Base-by-base conservation (phyloP, 139 green algal species). In the Tetradesmus obliquus region DNA sequence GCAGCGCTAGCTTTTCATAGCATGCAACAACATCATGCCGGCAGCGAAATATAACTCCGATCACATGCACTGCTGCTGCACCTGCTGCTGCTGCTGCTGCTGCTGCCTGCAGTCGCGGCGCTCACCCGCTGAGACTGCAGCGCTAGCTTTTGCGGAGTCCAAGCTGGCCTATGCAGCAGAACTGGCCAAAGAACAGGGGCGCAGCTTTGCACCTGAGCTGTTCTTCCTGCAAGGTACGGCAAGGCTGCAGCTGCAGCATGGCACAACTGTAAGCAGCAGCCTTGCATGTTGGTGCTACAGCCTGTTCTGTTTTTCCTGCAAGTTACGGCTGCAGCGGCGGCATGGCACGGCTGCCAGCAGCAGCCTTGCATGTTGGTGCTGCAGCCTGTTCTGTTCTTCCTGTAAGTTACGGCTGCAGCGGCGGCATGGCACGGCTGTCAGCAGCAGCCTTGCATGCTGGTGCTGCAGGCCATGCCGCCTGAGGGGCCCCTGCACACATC, bases 151-250 rank as follows among this genome's bases (percentile, higher is more conserved):
- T 82, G 66, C 74, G 53, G 90, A 81, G 55, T 87, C 13, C 10
- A 93, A 87, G 87, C 86, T 92, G 3, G 58, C 60, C 0, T 76
- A 86, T 19, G 82, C 82, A 0, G 0, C 51, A 72, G 92, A 91
- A 0, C 45, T 79, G 17, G 57, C 93, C 12, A 55, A 66, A n/a
- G 60, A 92, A 22, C 60, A 90, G 22, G 90, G 87, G 24, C 55
- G 24, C 3, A 82, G 32, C 0, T 94, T 93, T 57, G 3, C 83
- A 12, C 92, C 92, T 5, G 87, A 90, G 19, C 12, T 94, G 62
- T 90, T 93, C 62, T 94, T 94, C 74, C 51, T 94, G 53, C 81
- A 88, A 17, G 88, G 92, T 94, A 66, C 3, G 62, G 1, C 53
- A 20, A 54, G 1, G 3, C 86, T 60, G 54, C 24, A 79, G 22